These are phyloP conservation scores for Raphanus hybrid DNA, from an alignment of 441 rosid genomes.

Conservation along the genomic window DNA sequence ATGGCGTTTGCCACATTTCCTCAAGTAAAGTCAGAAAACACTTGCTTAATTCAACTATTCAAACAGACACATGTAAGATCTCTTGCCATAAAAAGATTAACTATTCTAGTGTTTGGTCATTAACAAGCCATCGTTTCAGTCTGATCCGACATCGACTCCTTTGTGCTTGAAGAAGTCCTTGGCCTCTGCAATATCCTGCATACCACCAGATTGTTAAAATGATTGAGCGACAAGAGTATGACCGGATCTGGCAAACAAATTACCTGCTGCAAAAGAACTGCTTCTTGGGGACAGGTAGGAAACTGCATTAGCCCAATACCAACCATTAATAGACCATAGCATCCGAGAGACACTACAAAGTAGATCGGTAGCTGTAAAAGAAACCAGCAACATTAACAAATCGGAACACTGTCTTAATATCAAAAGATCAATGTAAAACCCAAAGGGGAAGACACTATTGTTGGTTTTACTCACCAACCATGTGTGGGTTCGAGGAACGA, in stretches of 20 bases:
- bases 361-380: constrained; percentile 70
- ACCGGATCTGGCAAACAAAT: background rate
- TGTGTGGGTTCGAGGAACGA: constrained; percentile 63
- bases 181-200: constrained; percentile 60
- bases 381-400: background rate
- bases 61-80: constrained; percentile 5
- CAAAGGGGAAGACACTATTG: background rate
- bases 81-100: background rate
- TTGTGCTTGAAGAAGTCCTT: constrained; percentile 65
- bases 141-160: constrained; percentile 68
- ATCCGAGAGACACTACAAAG: constrained; percentile 78
- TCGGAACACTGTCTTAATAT: background rate
- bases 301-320: constrained; percentile 86
- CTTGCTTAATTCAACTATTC: background rate
- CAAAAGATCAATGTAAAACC: constrained; percentile 13
- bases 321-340: constrained; percentile 93
- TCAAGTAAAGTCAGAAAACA: background rate
- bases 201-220: background rate
- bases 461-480: constrained; percentile 74
- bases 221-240: background rate
- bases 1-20: background rate
- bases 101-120: background rate
- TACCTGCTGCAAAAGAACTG: constrained; percentile 81
- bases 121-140: constrained; percentile 30
- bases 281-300: constrained; percentile 93